Evolutionary conservation across 192 early-diverging fungal genomes (phyloP).

Genomic region (Dispira simplex): DNA sequence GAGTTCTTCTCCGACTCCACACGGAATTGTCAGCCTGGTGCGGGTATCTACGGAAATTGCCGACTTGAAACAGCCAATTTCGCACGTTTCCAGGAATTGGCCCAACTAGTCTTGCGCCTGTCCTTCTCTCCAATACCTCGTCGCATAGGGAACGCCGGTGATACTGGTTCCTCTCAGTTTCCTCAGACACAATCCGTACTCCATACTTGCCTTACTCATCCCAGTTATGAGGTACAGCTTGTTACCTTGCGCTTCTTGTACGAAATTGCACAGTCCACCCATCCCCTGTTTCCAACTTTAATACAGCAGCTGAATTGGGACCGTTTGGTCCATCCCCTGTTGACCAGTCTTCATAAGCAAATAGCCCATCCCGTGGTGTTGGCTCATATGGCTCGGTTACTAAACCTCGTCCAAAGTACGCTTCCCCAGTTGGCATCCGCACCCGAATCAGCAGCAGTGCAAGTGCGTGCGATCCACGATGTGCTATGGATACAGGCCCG

Average conservation of each 20-base stretch:
- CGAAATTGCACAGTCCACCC: not conserved
- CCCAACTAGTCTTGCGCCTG: conserved; percentile 4
- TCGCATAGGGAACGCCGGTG: not conserved
- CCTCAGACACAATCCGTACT: not conserved
- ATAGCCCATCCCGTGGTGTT: too few relatives aligned
- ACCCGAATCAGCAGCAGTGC: too few relatives aligned
- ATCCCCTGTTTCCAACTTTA: too few relatives aligned
- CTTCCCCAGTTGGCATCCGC: too few relatives aligned
- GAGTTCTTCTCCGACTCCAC: not conserved
- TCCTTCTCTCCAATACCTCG: not conserved
- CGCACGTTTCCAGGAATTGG: conserved; percentile 1
- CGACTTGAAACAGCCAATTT: not conserved
- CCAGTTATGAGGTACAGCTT: not conserved
- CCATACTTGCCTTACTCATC: not conserved
- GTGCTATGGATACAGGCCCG: too few relatives aligned
- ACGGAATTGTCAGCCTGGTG: too few relatives aligned
- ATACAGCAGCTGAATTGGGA: too few relatives aligned
- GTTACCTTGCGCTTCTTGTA: not conserved
- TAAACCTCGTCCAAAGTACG: too few relatives aligned
- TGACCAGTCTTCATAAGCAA: too few relatives aligned
- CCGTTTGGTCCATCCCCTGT: too few relatives aligned
- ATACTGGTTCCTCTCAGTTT: not conserved
- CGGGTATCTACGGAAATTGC: not conserved
- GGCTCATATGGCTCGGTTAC: too few relatives aligned
- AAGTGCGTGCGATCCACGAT: too few relatives aligned